Conservation (phyloP, 2,329 filamentous ascomycete species). For the Neofusicoccum parvum region DNA sequence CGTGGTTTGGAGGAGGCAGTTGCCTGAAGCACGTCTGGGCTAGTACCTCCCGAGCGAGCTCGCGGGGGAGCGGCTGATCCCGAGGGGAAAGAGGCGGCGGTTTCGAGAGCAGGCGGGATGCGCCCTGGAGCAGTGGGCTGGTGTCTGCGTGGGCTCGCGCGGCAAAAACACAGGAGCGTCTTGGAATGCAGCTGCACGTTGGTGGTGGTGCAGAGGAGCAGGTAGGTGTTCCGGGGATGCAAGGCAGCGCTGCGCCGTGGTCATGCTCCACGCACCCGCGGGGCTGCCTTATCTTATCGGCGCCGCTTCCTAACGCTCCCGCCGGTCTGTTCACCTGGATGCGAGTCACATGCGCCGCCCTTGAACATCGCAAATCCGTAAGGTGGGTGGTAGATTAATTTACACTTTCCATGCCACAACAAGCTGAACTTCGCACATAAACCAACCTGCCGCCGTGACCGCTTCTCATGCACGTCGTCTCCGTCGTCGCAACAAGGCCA, state of each 20-base stretch:
- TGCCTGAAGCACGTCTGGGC: constrained; percentile 16
- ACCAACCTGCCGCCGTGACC: constrained; percentile 2
- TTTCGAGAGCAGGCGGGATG: neutral
- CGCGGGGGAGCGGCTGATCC: constrained; percentile 18
- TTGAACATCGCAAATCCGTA: neutral
- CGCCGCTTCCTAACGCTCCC: neutral
- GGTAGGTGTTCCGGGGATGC: constrained; percentile 18
- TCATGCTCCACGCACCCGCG: constrained; percentile 20
- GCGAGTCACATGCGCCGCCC: constrained; percentile 2
- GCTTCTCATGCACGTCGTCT: constrained; percentile 12
- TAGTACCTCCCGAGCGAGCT: constrained; percentile 12
- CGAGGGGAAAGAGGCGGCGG: constrained; percentile 11
- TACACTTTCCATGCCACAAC: constrained; percentile 18
- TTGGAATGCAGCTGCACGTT: neutral
- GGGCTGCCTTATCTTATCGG: constrained; percentile 19
- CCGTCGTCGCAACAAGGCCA: constrained; percentile 9
- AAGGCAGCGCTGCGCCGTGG: constrained; percentile 16
- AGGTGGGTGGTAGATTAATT: constrained; percentile 21
- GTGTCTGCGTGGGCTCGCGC: neutral
- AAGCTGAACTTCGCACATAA: constrained; percentile 8
- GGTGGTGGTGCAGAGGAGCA: neutral
- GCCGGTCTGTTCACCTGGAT: neutral
- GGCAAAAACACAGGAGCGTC: neutral
- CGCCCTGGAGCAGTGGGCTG: neutral
- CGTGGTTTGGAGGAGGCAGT: neutral